Evolutionary conservation across 2,329 filamentous ascomycete genomes (phyloP).

Genomic region (Aureobasidium leucospermi): DNA sequence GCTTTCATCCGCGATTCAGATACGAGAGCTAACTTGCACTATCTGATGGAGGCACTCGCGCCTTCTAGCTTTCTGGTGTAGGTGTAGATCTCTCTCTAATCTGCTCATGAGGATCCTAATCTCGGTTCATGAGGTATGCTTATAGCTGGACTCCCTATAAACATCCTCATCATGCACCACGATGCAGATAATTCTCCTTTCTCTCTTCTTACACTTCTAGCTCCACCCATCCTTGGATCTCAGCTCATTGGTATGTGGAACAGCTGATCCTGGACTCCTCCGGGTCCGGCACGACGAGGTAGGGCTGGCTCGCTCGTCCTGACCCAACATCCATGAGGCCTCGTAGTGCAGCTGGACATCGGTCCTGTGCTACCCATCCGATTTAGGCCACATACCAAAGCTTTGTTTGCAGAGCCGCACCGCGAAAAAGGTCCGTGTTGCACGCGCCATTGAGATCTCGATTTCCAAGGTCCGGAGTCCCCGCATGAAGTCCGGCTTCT

Average conservation of each 20-base stretch:
- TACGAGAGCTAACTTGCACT: not conserved
- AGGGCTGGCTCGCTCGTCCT: not conserved
- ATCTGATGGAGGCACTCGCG: not conserved
- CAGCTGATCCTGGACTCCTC: not conserved
- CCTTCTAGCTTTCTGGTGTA: not conserved
- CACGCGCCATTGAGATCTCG: not conserved
- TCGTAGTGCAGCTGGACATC: not conserved
- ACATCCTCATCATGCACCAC: not conserved
- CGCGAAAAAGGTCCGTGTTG: conserved; percentile 1
- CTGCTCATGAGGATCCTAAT: not conserved
- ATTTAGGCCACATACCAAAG: not conserved
- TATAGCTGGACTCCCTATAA: not conserved
- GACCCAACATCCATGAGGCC: not conserved
- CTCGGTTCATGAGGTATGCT: not conserved
- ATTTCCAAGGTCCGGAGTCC: conserved; percentile 6
- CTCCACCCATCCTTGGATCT: not conserved
- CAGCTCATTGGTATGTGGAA: not conserved
- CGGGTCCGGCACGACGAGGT: not conserved
- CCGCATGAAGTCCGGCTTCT: conserved; percentile 7
- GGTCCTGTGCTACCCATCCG: not conserved
- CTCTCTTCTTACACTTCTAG: not conserved
- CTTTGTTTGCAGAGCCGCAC: not conserved
- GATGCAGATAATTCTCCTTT: not conserved
- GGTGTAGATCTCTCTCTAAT: not conserved
- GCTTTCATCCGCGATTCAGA: not conserved